Base-by-base conservation (phyloP, 192 early-diverging fungal genomes). In the Coemansia sp. region DNA sequence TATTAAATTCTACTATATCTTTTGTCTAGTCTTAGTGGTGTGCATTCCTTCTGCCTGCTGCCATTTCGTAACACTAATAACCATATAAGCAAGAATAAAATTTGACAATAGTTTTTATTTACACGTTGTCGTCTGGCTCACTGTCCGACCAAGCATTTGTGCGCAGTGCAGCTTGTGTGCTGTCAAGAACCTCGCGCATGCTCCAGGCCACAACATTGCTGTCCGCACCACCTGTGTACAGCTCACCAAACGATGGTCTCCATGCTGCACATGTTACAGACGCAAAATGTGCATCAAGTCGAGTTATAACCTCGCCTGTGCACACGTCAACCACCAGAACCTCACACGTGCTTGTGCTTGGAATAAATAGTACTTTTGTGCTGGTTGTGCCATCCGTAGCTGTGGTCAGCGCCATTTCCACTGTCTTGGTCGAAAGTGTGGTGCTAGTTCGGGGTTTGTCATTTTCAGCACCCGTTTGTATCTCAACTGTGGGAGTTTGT, bases 251-350 rank as follows among this genome's bases (percentile, higher is more conserved):
- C 13, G 66, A 60, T 23, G 74, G 52, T 32, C 92, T 50, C 75
- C 86, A 85, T 6, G 74, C 84, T 12, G 87, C 80, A 55, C 89
- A 89, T 1, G 75, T 77, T 16, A 83, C 66, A 20, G 86, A 57
- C 3, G 84, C 87, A 82, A 86, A 85, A 35, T 90, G 85, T 7
- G 88, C 88, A 37, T 74, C 70, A 20, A 94, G 74, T 24, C 68
- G 62, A 49, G 82, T 83, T 2, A 87, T 59, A 10, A 82, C 67
- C 24, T 71, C 53, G 0, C 91, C 93, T 1, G 73, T 76, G 29
- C 74, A 68, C 48, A 91, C 16, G 19, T 88, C 85, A 61, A 86
- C 85, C 24, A 85, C 80, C 7, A 86, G 59, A 16, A 91, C 82
- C 12, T 76, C 71, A 24, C 75, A 7, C 1, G 29, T 66, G 64